A percentile compares a stretch with the other conserved stretches of the same genome.
phyloP scores from a whole-genome alignment of 202 grass and related monocot species.

The Cymbopogon flexuosus region DNA sequence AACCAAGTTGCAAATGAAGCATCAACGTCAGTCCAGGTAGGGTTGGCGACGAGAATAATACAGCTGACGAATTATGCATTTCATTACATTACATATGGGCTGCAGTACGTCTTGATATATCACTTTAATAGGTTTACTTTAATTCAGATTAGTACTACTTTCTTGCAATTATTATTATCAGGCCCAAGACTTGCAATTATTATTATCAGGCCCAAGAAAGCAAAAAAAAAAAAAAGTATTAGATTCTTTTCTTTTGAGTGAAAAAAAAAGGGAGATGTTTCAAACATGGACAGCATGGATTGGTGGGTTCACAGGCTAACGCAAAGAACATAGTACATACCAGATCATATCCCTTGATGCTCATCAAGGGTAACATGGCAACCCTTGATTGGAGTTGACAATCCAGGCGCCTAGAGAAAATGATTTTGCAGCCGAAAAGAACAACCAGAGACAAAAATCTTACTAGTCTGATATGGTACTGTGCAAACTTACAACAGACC shows the following conservation, averaged over 20 bases:
- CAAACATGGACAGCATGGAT: not conserved
- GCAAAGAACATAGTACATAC: not conserved
- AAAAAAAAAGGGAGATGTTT: not conserved
- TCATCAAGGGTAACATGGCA: not conserved
- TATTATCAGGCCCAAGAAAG: not conserved
- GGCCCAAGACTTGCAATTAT: not conserved
- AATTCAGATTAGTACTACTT: not conserved
- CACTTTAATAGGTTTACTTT: not conserved
- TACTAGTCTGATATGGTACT: not conserved
- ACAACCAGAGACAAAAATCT: not conserved
- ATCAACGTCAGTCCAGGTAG: constrained; percentile 2
- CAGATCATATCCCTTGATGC: not conserved
- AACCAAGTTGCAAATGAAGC: constrained; percentile 32
- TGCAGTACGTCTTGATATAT: not conserved
- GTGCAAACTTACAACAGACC: not conserved
- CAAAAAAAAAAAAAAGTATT: not conserved
- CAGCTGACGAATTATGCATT: not conserved
- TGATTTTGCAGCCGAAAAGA: not conserved
- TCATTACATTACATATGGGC: not conserved
- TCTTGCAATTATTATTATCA: not conserved
- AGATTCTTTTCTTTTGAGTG: not conserved
- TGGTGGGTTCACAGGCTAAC: not conserved
- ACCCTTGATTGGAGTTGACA: constrained; percentile 1
- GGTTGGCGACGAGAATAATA: constrained; percentile 21
- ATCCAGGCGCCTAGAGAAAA: not conserved